These are phyloP conservation scores for Metschnikowia borealis DNA, from an alignment of 805 yeast species.

Conservation along the genomic window DNA sequence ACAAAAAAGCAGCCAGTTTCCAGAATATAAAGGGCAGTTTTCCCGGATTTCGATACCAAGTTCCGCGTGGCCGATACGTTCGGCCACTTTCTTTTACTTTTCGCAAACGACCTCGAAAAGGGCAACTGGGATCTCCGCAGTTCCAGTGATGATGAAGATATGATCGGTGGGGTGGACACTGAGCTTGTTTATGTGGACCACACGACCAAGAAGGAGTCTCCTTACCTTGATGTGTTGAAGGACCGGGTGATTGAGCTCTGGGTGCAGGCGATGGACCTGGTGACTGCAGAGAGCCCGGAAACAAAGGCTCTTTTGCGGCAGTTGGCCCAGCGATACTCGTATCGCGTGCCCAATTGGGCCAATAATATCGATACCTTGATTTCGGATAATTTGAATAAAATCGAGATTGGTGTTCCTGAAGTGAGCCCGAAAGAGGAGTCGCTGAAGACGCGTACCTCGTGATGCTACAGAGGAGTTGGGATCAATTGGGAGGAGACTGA, in stretches of 20 bases:
- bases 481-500: no score
- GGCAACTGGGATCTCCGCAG: slow-evolving; percentile 71
- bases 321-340: slow-evolving; percentile 7
- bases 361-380: slow-evolving; percentile 27
- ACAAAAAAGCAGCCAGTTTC: no score
- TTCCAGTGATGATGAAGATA: slow-evolving; percentile 42
- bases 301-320: slow-evolving; percentile 6
- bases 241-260: slow-evolving; percentile 31
- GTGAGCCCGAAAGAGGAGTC: not conserved
- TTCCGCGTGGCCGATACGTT: slow-evolving; percentile 82
- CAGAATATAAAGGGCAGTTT: no score
- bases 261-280: slow-evolving; percentile 24
- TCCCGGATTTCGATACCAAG: slow-evolving; percentile 87
- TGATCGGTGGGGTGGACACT: slow-evolving; percentile 58
- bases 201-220: slow-evolving; percentile 39
- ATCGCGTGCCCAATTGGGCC: slow-evolving; percentile 1
- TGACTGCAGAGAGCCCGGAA: slow-evolving; percentile 5
- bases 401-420: slow-evolving; percentile 16
- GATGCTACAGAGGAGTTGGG: no score
- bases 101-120: slow-evolving; percentile 82
- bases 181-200: slow-evolving; percentile 68
- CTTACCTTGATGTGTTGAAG: slow-evolving; percentile 40
- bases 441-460: no score
- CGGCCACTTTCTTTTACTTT: slow-evolving; percentile 79
- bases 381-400: slow-evolving; percentile 24